phyloP scores from a whole-genome alignment of 768 basidiomycete genomes.

The Kwoniella newhampshirensis region DNA sequence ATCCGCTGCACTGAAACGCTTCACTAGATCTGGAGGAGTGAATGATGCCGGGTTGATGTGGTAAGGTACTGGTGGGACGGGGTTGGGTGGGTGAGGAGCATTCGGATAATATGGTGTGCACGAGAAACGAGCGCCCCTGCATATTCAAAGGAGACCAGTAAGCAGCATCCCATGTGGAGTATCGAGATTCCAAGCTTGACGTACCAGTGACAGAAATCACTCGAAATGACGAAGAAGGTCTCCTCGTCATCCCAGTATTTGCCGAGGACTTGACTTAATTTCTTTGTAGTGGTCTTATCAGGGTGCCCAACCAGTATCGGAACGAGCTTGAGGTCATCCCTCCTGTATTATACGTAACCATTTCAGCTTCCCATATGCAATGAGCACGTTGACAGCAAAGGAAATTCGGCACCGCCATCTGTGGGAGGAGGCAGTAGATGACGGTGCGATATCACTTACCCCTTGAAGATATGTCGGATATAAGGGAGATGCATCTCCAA shows the following conservation, averaged over 20 bases:
- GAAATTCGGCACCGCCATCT: not conserved
- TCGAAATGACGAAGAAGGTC: conserved; percentile 86
- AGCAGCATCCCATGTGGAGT: no score
- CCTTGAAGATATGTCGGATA: conserved; percentile 46
- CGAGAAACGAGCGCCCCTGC: conserved; percentile 50
- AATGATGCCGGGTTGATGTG: conserved; percentile 18
- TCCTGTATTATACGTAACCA: conserved; percentile 13
- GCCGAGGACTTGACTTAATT: conserved; percentile 68
- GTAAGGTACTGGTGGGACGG: conserved; percentile 43
- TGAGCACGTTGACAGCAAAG: not conserved
- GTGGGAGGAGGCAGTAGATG: not conserved
- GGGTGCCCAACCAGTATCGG: conserved; percentile 79
- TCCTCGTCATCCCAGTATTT: conserved; percentile 74
- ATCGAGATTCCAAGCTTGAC: conserved; percentile 34
- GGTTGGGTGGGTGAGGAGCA: conserved; percentile 34
- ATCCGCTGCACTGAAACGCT: conserved; percentile 17
- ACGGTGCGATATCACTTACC: conserved; percentile 21
- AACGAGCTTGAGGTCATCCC: conserved; percentile 71
- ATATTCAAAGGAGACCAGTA: no score
- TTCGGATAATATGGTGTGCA: conserved; percentile 49
- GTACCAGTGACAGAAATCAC: conserved; percentile 98
- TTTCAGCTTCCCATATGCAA: not conserved
- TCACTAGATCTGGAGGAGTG: conserved; percentile 26
- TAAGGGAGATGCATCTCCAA: conserved; percentile 96
- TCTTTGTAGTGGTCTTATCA: conserved; percentile 60